phyloP scores from a whole-genome alignment of 2,329 filamentous ascomycete genomes.

The Xylaria sp. region DNA sequence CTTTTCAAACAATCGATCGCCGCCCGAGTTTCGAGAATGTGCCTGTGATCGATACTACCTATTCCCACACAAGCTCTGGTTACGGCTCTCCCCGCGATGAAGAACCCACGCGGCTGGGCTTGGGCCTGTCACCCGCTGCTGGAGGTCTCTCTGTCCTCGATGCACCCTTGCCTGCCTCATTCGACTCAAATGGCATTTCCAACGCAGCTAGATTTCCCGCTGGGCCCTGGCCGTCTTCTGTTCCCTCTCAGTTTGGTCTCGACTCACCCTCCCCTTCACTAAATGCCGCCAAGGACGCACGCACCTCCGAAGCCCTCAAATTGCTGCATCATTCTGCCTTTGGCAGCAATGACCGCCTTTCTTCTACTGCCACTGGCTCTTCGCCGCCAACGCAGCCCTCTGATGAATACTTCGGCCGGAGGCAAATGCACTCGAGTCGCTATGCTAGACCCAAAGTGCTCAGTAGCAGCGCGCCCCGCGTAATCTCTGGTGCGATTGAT shows the following conservation, averaged over 20 bases:
- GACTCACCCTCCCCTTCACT: conserved; percentile 85
- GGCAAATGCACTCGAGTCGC: conserved; percentile 76
- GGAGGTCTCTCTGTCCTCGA: conserved; percentile 88
- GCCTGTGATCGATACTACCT: conserved; percentile 69
- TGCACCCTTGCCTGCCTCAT: conserved; percentile 91
- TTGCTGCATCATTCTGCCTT: conserved; percentile 74
- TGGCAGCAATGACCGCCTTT: conserved; percentile 73
- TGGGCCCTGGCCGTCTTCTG: conserved; percentile 89
- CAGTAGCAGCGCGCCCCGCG: conserved; percentile 75
- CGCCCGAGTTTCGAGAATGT: conserved; percentile 67
- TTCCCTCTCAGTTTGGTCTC: conserved; percentile 90
- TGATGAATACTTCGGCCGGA: conserved; percentile 75
- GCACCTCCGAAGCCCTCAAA: conserved; percentile 72
- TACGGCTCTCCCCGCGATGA: conserved; percentile 89
- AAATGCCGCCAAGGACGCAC: conserved; percentile 67
- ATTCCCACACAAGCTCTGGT: conserved; percentile 65
- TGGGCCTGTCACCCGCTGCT: conserved; percentile 81
- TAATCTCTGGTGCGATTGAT: conserved; percentile 70
- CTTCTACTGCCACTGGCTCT: conserved; percentile 55
- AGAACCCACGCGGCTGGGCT: conserved; percentile 66
- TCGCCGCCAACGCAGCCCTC: conserved; percentile 49
- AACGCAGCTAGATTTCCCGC: conserved; percentile 82
- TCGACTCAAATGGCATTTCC: conserved; percentile 95
- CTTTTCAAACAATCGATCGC: conserved; percentile 57
- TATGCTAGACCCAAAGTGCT: conserved; percentile 74